Percentiles rank a stretch among this genome's conserved stretches.
phyloP scores from a whole-genome alignment of 306 rosid genomes.

The Castanea sativa region DNA sequence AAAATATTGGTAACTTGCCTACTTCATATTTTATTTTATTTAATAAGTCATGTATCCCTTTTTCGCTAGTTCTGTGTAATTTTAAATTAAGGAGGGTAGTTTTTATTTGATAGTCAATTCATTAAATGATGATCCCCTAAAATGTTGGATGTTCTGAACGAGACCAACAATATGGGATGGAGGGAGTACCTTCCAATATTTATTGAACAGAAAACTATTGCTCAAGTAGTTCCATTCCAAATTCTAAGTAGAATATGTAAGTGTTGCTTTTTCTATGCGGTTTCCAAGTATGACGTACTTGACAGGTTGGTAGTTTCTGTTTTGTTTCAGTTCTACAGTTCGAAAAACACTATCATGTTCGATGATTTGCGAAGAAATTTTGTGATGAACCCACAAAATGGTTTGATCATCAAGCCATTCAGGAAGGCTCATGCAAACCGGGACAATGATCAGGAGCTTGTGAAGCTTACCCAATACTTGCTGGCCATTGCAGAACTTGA shows the following conservation, averaged over 20 bases:
- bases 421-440: constrained; percentile 94
- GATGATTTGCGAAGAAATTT: constrained; percentile 91
- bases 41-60: too few species aligned
- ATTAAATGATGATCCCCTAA: too few species aligned
- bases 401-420: constrained; percentile 88
- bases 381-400: constrained; percentile 97
- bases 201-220: background rate
- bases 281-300: background rate
- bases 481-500: constrained; percentile 90
- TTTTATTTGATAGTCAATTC: too few species aligned
- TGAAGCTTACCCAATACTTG: constrained; percentile 83
- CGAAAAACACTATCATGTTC: constrained; percentile 84
- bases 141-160: too few species aligned
- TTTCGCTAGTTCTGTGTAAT: too few species aligned
- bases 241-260: background rate
- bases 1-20: too few species aligned
- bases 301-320: constrained; percentile 20
- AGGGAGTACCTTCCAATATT: background rate
- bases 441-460: constrained; percentile 76
- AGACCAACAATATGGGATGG: too few species aligned
- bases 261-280: background rate
- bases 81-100: too few species aligned
- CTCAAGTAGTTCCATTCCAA: background rate
- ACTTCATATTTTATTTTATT: too few species aligned
- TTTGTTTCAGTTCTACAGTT: constrained; percentile 67